A percentile compares a stretch with the other conserved stretches of the same genome.
These are phyloP conservation scores for Dendrobium officinale DNA, from an alignment of 106 monocot genomes.

Conservation along the genomic window DNA sequence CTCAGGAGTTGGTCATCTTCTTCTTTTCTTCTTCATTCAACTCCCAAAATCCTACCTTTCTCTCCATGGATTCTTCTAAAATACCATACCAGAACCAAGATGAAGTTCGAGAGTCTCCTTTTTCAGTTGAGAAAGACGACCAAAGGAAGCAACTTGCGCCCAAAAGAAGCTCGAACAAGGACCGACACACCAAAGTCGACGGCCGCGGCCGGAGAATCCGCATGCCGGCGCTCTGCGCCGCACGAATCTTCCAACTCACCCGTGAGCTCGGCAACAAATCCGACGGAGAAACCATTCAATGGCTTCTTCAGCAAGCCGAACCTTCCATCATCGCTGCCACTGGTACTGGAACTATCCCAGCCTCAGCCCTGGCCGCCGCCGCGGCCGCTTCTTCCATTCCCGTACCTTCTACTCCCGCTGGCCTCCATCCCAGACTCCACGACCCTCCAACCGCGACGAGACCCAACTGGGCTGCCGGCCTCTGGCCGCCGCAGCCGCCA, in stretches of 20 bases:
- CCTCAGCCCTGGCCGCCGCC: constrained; percentile 32
- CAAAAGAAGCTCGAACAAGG: constrained; percentile 66
- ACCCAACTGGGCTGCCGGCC: background rate
- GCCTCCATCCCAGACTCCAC: background rate
- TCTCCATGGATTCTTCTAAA: background rate
- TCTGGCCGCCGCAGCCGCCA: background rate
- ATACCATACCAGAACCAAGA: background rate
- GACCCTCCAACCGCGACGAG: background rate
- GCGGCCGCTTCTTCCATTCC: background rate
- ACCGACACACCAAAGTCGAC: constrained; percentile 72
- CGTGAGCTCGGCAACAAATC: constrained; percentile 70
- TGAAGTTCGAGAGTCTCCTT: background rate
- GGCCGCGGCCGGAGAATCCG: constrained; percentile 61
- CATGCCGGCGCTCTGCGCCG: constrained; percentile 73
- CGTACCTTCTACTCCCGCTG: background rate
- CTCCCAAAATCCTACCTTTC: background rate
- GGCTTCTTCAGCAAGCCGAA: constrained; percentile 69
- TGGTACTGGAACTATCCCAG: constrained; percentile 63
- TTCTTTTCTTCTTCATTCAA: background rate
- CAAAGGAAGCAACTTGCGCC: constrained; percentile 37
- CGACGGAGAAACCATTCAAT: constrained; percentile 69
- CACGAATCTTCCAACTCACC: constrained; percentile 73
- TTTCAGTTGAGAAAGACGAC: background rate
- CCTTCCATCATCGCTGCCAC: constrained; percentile 71
- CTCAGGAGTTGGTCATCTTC: background rate